A percentile compares a stretch with the other conserved stretches of the same genome.
phyloP scores from a whole-genome alignment of 2,329 filamentous ascomycete genomes.

The Pezicula neosporulosa region DNA sequence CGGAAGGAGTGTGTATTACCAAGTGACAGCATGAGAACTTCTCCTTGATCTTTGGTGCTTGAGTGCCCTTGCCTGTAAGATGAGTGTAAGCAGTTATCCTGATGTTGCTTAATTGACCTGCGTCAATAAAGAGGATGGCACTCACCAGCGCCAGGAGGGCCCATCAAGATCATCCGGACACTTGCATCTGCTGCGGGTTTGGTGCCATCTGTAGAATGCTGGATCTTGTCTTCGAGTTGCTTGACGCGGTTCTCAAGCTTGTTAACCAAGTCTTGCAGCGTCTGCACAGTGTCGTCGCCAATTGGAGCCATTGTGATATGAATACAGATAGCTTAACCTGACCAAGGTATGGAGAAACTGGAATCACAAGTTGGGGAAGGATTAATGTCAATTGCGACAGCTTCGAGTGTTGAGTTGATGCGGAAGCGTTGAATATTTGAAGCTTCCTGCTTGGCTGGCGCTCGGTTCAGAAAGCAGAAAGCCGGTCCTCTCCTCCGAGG shows the following conservation, averaged over 20 bases:
- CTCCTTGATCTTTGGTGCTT: slow-evolving; percentile 97
- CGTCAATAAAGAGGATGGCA: slow-evolving; percentile 17
- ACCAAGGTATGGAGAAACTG: slow-evolving; percentile 20
- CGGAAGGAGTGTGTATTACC: slow-evolving; percentile 49
- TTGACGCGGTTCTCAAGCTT: slow-evolving; percentile 83
- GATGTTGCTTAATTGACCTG: slow-evolving; percentile 1
- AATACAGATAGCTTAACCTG: slow-evolving; percentile 13
- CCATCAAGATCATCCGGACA: slow-evolving; percentile 95
- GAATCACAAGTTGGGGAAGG: slow-evolving; percentile 2
- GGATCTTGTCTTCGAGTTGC: slow-evolving; percentile 74
- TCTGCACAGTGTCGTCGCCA: slow-evolving; percentile 74
- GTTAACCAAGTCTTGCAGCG: slow-evolving; percentile 79
- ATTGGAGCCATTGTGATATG: slow-evolving; percentile 76
- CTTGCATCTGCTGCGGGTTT: slow-evolving; percentile 57
- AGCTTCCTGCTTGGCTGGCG: neutral
- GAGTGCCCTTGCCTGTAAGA: slow-evolving; percentile 87
- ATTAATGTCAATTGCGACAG: slow-evolving; percentile 15
- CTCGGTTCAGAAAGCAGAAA: neutral
- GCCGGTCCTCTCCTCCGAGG: slow-evolving; percentile 1
- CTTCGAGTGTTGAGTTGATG: slow-evolving; percentile 9
- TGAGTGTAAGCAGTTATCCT: slow-evolving; percentile 18
- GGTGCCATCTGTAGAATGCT: slow-evolving; percentile 46
- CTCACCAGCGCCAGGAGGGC: slow-evolving; percentile 93
- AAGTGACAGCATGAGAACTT: slow-evolving; percentile 97
- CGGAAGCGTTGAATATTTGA: slow-evolving; percentile 3